phyloP scores from a whole-genome alignment of 768 basidiomycete genomes.

The Tricholomella constricta region DNA sequence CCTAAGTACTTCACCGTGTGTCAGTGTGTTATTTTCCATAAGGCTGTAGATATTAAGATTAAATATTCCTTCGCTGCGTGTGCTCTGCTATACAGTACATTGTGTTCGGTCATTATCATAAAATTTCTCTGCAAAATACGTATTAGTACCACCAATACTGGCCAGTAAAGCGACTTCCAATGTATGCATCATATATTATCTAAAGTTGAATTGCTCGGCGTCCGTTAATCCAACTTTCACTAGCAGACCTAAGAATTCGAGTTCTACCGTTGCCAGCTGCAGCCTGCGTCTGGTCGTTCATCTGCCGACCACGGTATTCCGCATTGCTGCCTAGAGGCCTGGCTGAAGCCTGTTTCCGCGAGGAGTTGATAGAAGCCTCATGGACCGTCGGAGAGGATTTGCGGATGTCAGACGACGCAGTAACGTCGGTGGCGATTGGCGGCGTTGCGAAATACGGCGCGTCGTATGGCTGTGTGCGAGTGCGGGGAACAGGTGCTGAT shows the following conservation, averaged over 20 bases:
- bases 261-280: slow-evolving; percentile 5
- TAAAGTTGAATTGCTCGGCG: slow-evolving; percentile 2
- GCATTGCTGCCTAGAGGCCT: not conserved
- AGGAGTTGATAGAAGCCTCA: slow-evolving; percentile 18
- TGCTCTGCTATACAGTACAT: no score
- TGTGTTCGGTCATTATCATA: not conserved
- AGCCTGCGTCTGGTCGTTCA: not conserved
- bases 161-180: not conserved
- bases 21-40: no score
- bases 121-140: not conserved
- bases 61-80: no score
- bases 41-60: no score
- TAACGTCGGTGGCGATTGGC: slow-evolving; percentile 28
- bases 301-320: slow-evolving; percentile 11
- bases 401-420: slow-evolving; percentile 20
- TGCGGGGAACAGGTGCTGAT: slow-evolving; percentile 31
- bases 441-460: slow-evolving; percentile 48
- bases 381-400: slow-evolving; percentile 29
- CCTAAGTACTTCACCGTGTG: no score
- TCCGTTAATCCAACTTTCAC: slow-evolving; percentile 29
- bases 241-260: slow-evolving; percentile 30
- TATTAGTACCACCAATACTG: no score
- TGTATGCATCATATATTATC: not conserved
- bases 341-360: slow-evolving; percentile 2
- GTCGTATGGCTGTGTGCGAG: slow-evolving; percentile 44